These are phyloP conservation scores for Boletellus ananas DNA, from an alignment of 768 basidiomycete genomes.

Conservation along the genomic window DNA sequence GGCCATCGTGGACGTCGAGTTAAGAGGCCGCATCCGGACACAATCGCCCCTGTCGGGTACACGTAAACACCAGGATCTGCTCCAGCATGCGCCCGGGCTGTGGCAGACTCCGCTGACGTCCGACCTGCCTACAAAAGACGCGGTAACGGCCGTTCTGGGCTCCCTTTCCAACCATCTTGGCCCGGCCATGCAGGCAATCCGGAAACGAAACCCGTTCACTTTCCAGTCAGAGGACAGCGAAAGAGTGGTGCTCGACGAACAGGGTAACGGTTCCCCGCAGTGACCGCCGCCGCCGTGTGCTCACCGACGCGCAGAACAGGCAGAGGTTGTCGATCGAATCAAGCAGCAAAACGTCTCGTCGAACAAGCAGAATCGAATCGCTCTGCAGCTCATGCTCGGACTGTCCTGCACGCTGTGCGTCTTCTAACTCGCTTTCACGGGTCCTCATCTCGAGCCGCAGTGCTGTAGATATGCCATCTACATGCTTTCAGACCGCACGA, in stretches of 20 bases:
- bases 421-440: not conserved
- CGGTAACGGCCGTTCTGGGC: not conserved
- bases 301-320: slow-evolving; percentile 48
- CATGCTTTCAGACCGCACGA: slow-evolving; percentile 40
- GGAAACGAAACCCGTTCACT: slow-evolving; percentile 46
- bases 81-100: too few relatives aligned
- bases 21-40: slow-evolving; percentile 4
- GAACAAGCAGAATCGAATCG: slow-evolving; percentile 39
- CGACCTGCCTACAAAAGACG: slow-evolving; percentile 6
- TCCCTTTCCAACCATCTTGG: not conserved
- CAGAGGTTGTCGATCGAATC: slow-evolving; percentile 50
- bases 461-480: slow-evolving; percentile 46
- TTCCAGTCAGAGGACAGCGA: slow-evolving; percentile 32
- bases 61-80: slow-evolving; percentile 19
- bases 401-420: slow-evolving; percentile 48
- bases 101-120: too few relatives aligned
- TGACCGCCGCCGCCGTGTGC: not conserved
- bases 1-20: slow-evolving; percentile 16
- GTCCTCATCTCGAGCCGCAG: slow-evolving; percentile 6
- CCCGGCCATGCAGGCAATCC: slow-evolving; percentile 31
- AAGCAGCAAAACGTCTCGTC: slow-evolving; percentile 41
- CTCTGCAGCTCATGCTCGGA: slow-evolving; percentile 40
- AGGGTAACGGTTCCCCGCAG: slow-evolving; percentile 36
- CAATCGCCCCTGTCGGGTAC: slow-evolving; percentile 11
- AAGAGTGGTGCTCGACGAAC: slow-evolving; percentile 45